Evolutionary conservation across 78 protist species (phyloP).

Genomic region (Parvularia atlantis): DNA sequence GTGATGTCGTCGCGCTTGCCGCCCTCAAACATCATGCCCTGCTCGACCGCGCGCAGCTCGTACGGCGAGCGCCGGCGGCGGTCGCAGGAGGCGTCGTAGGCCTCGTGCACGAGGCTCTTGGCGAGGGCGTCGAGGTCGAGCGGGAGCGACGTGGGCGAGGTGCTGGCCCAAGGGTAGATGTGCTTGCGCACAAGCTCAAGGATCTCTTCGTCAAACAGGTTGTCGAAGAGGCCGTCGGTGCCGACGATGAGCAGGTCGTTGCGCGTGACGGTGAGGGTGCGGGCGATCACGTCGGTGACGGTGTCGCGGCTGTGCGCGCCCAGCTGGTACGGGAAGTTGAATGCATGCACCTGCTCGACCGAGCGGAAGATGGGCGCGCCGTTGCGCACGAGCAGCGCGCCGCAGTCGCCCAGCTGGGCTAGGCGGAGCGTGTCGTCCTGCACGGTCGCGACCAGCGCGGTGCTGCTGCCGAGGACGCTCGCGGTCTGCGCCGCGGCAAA

Average conservation of each 20-base stretch:
- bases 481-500: no score
- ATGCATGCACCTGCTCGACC: no score
- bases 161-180: no score
- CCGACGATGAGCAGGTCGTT: not conserved
- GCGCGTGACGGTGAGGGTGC: not conserved
- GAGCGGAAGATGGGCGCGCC: no score
- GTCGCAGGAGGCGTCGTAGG: not conserved
- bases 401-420: no score
- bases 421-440: no score
- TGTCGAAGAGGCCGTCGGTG: not conserved
- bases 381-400: no score
- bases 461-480: no score
- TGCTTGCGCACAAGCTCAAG: no score
- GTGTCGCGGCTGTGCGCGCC: not conserved
- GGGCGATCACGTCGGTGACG: not conserved
- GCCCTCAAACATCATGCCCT: not conserved
- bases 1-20: not conserved
- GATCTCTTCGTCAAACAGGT: not conserved
- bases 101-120: not conserved
- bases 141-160: not conserved
- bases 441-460: no score
- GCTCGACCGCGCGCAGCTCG: not conserved
- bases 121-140: no score
- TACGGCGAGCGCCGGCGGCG: not conserved
- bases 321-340: conserved; percentile 7